Percentiles rank a stretch among this genome's conserved stretches.
Conservation (phyloP, 1,139 yeast species). For the Kodamaea ohmeri region DNA sequence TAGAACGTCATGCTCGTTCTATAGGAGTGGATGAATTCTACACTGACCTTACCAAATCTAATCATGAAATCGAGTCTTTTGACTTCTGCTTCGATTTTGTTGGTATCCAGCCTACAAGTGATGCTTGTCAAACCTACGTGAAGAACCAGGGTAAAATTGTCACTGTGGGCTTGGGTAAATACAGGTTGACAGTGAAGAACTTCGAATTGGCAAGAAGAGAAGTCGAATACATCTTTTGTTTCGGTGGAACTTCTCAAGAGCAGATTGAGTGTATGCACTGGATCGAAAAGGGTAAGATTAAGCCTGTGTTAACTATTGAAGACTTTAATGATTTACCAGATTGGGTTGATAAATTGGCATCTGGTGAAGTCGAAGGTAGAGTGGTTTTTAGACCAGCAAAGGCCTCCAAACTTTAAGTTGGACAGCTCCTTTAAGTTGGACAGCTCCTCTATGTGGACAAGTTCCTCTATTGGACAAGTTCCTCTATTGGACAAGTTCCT, state of each 20-base stretch:
- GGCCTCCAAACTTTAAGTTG: constrained; percentile 3
- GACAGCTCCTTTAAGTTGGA: too few species aligned
- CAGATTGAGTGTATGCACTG: constrained; percentile 46
- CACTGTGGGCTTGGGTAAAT: constrained; percentile 44
- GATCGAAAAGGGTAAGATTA: constrained; percentile 40
- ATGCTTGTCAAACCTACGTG: constrained; percentile 33
- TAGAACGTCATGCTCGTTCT: constrained; percentile 27
- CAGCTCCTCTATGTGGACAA: too few species aligned
- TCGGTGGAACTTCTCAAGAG: constrained; percentile 48
- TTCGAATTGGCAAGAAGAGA: constrained; percentile 43
- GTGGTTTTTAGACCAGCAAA: constrained; percentile 39
- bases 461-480: too few species aligned
- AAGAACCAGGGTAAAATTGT: constrained; percentile 39
- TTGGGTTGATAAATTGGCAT: constrained; percentile 32
- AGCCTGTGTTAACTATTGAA: constrained; percentile 34
- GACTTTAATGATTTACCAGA: constrained; percentile 38
- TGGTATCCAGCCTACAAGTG: constrained; percentile 40
- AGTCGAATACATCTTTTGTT: constrained; percentile 38
- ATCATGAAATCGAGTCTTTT: constrained; percentile 32
- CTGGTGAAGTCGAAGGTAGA: constrained; percentile 45
- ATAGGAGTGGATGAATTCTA: constrained; percentile 47
- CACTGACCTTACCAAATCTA: constrained; percentile 28
- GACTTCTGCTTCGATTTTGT: constrained; percentile 46
- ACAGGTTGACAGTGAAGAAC: constrained; percentile 30
- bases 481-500: too few species aligned